These are phyloP conservation scores for Mycena rebaudengoi DNA, from an alignment of 768 basidiomycete genomes.

Conservation along the genomic window DNA sequence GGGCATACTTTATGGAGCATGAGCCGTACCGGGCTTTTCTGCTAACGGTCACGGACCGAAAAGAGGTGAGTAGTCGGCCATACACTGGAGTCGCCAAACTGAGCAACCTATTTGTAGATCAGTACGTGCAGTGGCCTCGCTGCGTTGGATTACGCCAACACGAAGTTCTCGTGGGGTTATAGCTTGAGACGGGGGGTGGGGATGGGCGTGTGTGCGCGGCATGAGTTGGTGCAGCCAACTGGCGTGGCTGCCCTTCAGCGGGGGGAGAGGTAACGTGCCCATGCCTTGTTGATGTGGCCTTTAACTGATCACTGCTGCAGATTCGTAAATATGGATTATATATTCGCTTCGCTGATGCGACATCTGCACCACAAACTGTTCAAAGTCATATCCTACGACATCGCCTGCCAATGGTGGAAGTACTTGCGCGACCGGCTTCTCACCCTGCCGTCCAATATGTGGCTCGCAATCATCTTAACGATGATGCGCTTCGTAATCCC, in stretches of 20 bases:
- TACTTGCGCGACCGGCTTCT: conserved; percentile 29
- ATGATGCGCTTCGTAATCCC: conserved; percentile 32
- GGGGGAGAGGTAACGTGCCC: conserved; percentile 36
- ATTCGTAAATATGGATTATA: conserved; percentile 46
- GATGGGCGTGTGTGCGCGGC: conserved; percentile 31
- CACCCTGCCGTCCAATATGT: conserved; percentile 18
- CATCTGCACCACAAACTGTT: not conserved
- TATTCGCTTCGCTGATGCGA: conserved; percentile 35
- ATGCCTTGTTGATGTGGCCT: not conserved
- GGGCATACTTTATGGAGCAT: not conserved
- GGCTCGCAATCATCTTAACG: conserved; percentile 12
- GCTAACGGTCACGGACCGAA: not conserved
- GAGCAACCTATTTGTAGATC: too few species aligned
- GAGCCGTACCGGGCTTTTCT: not conserved
- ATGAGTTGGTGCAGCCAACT: conserved; percentile 30
- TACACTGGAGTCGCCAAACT: too few species aligned
- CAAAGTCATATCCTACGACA: conserved; percentile 39
- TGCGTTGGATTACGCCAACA: conserved; percentile 15
- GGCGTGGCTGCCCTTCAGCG: conserved; percentile 38
- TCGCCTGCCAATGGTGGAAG: conserved; percentile 40
- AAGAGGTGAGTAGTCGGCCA: too few species aligned
- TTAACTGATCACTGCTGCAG: conserved; percentile 26
- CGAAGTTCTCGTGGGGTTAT: conserved; percentile 32
- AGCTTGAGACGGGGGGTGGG: conserved; percentile 31
- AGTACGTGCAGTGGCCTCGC: conserved; percentile 34